Percentiles rank a stretch among this genome's conserved stretches.
phyloP scores from a whole-genome alignment of 176 grass and related monocot genomes.

The Avena insularis region DNA sequence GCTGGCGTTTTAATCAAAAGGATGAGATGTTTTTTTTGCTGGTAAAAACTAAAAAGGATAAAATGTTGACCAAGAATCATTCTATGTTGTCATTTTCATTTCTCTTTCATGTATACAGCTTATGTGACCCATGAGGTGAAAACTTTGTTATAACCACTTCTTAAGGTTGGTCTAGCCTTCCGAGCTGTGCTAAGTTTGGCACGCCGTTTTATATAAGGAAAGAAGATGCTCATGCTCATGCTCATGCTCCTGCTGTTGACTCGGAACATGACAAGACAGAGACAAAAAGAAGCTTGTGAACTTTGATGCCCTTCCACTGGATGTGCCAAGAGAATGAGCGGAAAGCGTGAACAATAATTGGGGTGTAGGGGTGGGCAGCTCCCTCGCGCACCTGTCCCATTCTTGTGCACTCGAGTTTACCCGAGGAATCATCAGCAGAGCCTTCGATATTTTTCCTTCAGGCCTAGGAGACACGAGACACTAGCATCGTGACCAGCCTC shows the following conservation, averaged over 20 bases:
- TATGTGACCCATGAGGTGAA: no score
- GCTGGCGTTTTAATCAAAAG: no score
- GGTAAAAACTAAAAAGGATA: no score
- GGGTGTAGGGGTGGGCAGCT: background rate
- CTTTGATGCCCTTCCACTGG: conserved; percentile 8
- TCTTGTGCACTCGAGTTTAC: background rate
- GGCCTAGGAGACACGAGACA: background rate
- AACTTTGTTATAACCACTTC: no score
- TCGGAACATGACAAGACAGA: background rate
- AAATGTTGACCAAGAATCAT: no score
- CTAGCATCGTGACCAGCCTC: background rate
- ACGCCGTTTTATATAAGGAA: background rate
- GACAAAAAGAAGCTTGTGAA: conserved; percentile 2
- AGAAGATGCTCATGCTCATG: background rate
- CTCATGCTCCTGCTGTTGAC: background rate
- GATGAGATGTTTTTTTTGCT: no score
- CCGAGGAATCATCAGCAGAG: background rate
- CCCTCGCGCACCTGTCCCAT: background rate
- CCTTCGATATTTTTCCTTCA: background rate
- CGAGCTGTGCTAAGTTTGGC: background rate
- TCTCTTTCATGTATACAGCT: no score
- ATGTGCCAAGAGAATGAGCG: conserved; percentile 2
- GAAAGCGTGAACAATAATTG: conserved; percentile 15
- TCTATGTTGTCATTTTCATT: no score
- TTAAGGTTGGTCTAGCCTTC: background rate